A percentile compares a stretch with the other conserved stretches of the same genome.
phyloP scores from a whole-genome alignment of 208 protist genomes.

The Crithidia acanthocephali region DNA sequence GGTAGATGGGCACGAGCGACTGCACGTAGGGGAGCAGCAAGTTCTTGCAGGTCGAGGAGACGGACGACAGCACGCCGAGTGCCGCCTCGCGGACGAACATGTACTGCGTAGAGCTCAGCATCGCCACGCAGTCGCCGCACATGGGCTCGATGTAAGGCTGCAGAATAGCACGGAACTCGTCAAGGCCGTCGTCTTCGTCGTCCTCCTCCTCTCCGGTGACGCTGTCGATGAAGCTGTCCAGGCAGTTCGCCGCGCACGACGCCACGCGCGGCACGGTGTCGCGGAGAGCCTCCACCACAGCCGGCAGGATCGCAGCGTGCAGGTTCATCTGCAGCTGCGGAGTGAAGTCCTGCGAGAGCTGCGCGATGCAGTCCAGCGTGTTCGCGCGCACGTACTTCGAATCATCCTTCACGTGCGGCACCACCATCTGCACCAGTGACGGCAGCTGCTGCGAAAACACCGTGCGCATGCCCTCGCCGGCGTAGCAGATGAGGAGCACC shows the following conservation, averaged over 20 bases:
- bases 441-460: slow-evolving; percentile 67
- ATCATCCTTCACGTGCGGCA: slow-evolving; percentile 64
- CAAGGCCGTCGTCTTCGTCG: slow-evolving; percentile 39
- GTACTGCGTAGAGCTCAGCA: slow-evolving; percentile 51
- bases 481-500: slow-evolving; percentile 74
- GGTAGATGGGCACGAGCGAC: slow-evolving; percentile 75
- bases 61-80: slow-evolving; percentile 72
- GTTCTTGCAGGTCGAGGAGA: slow-evolving; percentile 65
- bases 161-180: slow-evolving; percentile 49
- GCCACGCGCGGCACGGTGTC: slow-evolving; percentile 75
- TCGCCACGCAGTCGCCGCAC: slow-evolving; percentile 59
- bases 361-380: slow-evolving; percentile 73
- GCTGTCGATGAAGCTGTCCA: slow-evolving; percentile 81
- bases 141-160: slow-evolving; percentile 66
- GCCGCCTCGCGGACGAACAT: slow-evolving; percentile 70
- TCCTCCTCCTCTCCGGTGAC: slow-evolving; percentile 62
- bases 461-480: slow-evolving; percentile 65
- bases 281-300: slow-evolving; percentile 52
- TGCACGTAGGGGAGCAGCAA: slow-evolving; percentile 64
- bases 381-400: slow-evolving; percentile 80
- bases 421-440: slow-evolving; percentile 52
- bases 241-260: slow-evolving; percentile 62
- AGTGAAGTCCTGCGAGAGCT: slow-evolving; percentile 76
- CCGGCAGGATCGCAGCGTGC: slow-evolving; percentile 55
- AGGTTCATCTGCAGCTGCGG: slow-evolving; percentile 61